Evolutionary conservation across 352 stramenopile species (phyloP).

Genomic region (Globisporangium cylindrosporum): DNA sequence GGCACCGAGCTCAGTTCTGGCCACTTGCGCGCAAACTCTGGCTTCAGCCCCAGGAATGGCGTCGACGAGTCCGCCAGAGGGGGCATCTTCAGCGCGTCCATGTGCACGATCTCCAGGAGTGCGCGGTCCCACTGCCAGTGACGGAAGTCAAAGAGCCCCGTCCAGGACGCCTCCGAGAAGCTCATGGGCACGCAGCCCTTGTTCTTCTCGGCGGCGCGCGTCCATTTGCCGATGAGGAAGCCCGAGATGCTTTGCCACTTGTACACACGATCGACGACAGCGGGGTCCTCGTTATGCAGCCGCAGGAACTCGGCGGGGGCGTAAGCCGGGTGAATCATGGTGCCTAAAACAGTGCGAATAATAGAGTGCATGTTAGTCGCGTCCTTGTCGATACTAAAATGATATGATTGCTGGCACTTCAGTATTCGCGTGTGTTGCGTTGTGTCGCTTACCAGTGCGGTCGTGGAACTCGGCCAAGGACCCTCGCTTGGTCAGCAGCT

Average conservation of each 20-base stretch:
- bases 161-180: conserved; percentile 94
- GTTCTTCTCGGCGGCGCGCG: conserved; percentile 23
- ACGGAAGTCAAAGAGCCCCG: conserved; percentile 90
- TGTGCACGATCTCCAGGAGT: conserved; percentile 71
- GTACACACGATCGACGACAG: conserved; percentile 42
- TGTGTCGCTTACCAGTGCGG: conserved; percentile 43
- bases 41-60: conserved; percentile 52
- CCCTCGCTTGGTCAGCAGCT: conserved; percentile 34
- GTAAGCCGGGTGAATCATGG: conserved; percentile 88
- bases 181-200: conserved; percentile 75
- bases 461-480: conserved; percentile 59
- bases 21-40: conserved; percentile 64
- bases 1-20: conserved; percentile 56
- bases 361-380: background rate
- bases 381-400: background rate
- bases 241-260: conserved; percentile 91
- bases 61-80: conserved; percentile 62
- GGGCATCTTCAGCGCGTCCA: conserved; percentile 72
- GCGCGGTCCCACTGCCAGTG: conserved; percentile 80
- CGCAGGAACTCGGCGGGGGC: conserved; percentile 85
- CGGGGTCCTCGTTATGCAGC: conserved; percentile 63
- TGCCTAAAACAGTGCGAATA: conserved; percentile 23
- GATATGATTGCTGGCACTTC: background rate
- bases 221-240: conserved; percentile 89
- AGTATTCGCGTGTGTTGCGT: background rate